Evolutionary conservation across 345 rosid species (phyloP).

Genomic region (Acer campestre): DNA sequence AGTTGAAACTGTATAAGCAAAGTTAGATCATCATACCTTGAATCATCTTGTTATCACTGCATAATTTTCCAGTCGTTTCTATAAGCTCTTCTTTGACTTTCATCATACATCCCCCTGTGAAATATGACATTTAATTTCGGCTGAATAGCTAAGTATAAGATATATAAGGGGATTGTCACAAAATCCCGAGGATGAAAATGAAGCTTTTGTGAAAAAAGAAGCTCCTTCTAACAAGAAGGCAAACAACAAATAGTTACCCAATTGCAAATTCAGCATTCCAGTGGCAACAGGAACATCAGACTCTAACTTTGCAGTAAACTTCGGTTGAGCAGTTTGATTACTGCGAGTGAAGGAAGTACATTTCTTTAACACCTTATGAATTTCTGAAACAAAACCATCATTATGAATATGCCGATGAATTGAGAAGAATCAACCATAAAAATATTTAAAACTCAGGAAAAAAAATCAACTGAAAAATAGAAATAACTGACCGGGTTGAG

Average conservation of each 20-base stretch:
- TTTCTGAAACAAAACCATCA: not conserved
- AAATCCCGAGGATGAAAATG: not conserved
- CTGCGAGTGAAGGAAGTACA: not conserved
- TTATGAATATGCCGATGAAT: not conserved
- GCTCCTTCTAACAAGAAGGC: not conserved
- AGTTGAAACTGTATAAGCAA: not conserved
- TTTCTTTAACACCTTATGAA: not conserved
- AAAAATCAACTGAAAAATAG: not conserved
- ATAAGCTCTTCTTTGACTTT: conserved; percentile 12
- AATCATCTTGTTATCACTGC: conserved; percentile 1
- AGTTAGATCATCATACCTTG: conserved; percentile 6
- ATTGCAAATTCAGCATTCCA: conserved; percentile 6
- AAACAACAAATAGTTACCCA: not conserved
- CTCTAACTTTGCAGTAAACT: not conserved
- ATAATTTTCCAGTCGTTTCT: conserved; percentile 1
- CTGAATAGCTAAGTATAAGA: not conserved
- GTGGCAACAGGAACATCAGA: not conserved
- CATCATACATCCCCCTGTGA: conserved; percentile 12
- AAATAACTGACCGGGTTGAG: conserved; percentile 22
- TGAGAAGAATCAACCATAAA: not conserved
- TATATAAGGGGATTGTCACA: not conserved
- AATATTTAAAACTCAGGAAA: not conserved
- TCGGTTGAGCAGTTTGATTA: not conserved
- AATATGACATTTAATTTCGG: not conserved
- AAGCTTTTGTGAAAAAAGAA: not conserved